A percentile compares a stretch with the other conserved stretches of the same genome.
Evolutionary conservation across 2,329 filamentous ascomycete genomes (phyloP).

Genomic region (Sarocladiaceae sp.): DNA sequence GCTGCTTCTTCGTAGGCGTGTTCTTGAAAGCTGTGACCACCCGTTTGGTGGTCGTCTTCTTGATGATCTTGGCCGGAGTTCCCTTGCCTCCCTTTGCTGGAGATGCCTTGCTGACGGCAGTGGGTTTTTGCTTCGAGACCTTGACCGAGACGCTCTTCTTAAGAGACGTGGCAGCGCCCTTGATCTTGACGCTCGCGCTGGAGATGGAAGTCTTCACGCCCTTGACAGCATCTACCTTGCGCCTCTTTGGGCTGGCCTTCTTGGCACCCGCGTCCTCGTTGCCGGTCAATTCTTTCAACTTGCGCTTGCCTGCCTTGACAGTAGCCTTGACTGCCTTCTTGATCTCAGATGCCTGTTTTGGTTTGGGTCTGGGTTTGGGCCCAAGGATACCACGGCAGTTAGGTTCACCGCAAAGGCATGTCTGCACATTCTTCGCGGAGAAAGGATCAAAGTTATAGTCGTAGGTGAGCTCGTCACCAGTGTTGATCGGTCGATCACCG

Average conservation of each 20-base stretch:
- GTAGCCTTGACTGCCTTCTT: conserved; percentile 34
- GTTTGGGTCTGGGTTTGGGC: conserved; percentile 43
- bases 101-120: not conserved
- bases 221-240: conserved; percentile 34
- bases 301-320: conserved; percentile 50
- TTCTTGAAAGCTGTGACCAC: conserved; percentile 24
- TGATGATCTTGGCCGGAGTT: conserved; percentile 7
- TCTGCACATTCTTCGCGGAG: conserved; percentile 64
- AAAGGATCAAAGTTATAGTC: conserved; percentile 76
- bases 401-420: conserved; percentile 57
- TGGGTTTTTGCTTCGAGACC: conserved; percentile 16
- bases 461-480: conserved; percentile 93
- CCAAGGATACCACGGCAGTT: conserved; percentile 64
- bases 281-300: conserved; percentile 48
- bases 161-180: conserved; percentile 30
- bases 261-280: conserved; percentile 39
- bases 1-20: conserved; percentile 16
- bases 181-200: conserved; percentile 29
- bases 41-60: conserved; percentile 17
- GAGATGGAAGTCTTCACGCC: conserved; percentile 31
- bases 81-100: conserved; percentile 1
- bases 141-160: conserved; percentile 31
- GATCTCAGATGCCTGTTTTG: conserved; percentile 25
- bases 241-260: conserved; percentile 48
- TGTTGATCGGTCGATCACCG: conserved; percentile 83